A percentile compares a stretch with the other conserved stretches of the same genome.
These are phyloP conservation scores for Acorus calamus DNA, from an alignment of 106 monocot genomes.

Conservation along the genomic window DNA sequence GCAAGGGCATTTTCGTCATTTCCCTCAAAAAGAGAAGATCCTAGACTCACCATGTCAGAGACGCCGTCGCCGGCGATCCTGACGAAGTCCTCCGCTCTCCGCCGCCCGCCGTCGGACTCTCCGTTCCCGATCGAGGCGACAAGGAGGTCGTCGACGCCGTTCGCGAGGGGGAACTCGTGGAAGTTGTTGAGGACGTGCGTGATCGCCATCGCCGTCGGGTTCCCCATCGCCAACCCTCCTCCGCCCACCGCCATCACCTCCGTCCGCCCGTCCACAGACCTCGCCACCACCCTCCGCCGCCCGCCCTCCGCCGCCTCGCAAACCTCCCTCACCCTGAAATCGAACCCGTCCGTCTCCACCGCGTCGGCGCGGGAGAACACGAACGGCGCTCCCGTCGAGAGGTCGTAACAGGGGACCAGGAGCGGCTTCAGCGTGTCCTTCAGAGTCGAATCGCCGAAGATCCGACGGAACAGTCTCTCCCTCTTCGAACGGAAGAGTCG, in stretches of 20 bases:
- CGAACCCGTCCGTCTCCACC: conserved; percentile 43
- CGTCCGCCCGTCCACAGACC: conserved; percentile 32
- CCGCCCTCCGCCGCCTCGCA: conserved; percentile 49
- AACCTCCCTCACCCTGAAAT: conserved; percentile 55
- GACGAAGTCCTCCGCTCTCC: conserved; percentile 17
- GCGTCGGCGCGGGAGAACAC: conserved; percentile 88
- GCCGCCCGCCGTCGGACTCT: conserved; percentile 1
- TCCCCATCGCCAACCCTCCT: conserved; percentile 35
- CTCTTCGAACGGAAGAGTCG: conserved; percentile 5
- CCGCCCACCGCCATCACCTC: conserved; percentile 26
- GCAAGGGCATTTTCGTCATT: too few relatives aligned
- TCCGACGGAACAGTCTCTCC: conserved; percentile 6
- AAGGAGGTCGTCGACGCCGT: conserved; percentile 52
- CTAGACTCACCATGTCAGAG: conserved; percentile 39
- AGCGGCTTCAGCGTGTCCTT: conserved; percentile 59
- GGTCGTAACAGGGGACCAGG: conserved; percentile 82
- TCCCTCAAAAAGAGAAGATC: too few relatives aligned
- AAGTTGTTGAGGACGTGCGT: conserved; percentile 94
- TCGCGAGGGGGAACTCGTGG: conserved; percentile 69
- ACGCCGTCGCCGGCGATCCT: conserved; percentile 57
- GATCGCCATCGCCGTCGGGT: conserved; percentile 74
- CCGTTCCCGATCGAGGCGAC: conserved; percentile 59
- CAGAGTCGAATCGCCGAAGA: conserved; percentile 53
- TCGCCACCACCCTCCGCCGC: conserved; percentile 13
- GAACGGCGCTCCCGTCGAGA: conserved; percentile 56